These are phyloP conservation scores for Sugiyamaella novakii DNA, from an alignment of 1,139 yeast species.

Conservation along the genomic window DNA sequence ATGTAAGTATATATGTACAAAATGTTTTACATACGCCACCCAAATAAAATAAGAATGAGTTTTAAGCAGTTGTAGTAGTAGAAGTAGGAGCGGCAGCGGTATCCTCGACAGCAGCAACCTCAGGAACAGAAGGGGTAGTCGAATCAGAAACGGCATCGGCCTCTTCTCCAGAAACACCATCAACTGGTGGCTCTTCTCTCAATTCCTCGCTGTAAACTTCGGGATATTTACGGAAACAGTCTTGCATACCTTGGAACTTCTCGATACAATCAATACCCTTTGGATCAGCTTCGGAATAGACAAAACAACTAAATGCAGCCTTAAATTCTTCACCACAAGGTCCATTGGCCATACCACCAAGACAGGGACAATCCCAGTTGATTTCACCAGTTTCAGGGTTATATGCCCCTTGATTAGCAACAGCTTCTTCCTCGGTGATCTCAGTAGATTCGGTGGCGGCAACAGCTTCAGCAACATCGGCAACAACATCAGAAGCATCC, in stretches of 20 bases:
- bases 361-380: slow-evolving; percentile 99
- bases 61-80: slow-evolving; percentile 12
- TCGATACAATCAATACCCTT: slow-evolving; percentile 96
- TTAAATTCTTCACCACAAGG: slow-evolving; percentile 99
- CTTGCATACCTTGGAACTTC: slow-evolving; percentile 89
- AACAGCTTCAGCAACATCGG: slow-evolving; percentile 18
- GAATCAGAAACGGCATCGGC: not conserved
- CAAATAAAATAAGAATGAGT: slow-evolving; percentile 6
- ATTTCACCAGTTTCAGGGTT: slow-evolving; percentile 98
- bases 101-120: slow-evolving; percentile 24
- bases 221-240: slow-evolving; percentile 90
- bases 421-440: slow-evolving; percentile 17
- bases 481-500: slow-evolving; percentile 21
- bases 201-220: slow-evolving; percentile 93
- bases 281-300: slow-evolving; percentile 93
- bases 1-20: slow-evolving; percentile 20
- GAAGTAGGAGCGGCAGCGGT: slow-evolving; percentile 1
- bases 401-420: slow-evolving; percentile 62
- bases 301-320: slow-evolving; percentile 94
- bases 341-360: slow-evolving; percentile 98
- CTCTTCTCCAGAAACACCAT: slow-evolving; percentile 9
- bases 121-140: slow-evolving; percentile 7
- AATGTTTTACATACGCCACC: slow-evolving; percentile 12
- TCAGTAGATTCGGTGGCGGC: slow-evolving; percentile 12
- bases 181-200: slow-evolving; percentile 52